Percentiles rank a stretch among this genome's conserved stretches.
Conservation (phyloP, 2,329 filamentous ascomycete species). For the Cadophora gregata region DNA sequence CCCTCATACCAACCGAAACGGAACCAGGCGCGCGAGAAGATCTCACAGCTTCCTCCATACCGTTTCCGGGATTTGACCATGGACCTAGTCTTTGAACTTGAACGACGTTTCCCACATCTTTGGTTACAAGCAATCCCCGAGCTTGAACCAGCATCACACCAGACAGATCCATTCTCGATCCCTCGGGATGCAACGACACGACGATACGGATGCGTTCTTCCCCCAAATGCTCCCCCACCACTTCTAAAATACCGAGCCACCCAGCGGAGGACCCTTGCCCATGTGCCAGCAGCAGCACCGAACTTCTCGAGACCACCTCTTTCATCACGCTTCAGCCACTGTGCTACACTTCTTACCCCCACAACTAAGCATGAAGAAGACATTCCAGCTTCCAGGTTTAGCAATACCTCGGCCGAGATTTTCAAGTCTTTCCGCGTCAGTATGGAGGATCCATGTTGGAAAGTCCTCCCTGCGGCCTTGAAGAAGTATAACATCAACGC, state of each 20-base stretch:
- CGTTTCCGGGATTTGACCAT: slow-evolving; percentile 31
- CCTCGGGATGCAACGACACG: background rate
- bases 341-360: background rate
- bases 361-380: background rate
- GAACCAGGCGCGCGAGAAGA: slow-evolving; percentile 31
- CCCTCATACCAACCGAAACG: slow-evolving; percentile 27
- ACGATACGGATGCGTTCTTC: slow-evolving; percentile 14
- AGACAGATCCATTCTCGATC: slow-evolving; percentile 4
- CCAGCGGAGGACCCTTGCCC: slow-evolving; percentile 5
- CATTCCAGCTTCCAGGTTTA: background rate
- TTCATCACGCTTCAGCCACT: background rate
- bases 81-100: slow-evolving; percentile 32
- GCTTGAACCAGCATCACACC: background rate
- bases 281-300: background rate
- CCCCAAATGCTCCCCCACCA: background rate
- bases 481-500: slow-evolving; percentile 99
- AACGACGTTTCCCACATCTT: slow-evolving; percentile 26
- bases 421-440: slow-evolving; percentile 99
- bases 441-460: slow-evolving; percentile 97
- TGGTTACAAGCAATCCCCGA: background rate
- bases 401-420: slow-evolving; percentile 76
- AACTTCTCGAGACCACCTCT: background rate
- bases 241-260: slow-evolving; percentile 13
- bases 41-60: slow-evolving; percentile 22
- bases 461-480: slow-evolving; percentile 93